These are phyloP conservation scores for Blastomyces gilchristii DNA, from an alignment of 2,329 filamentous ascomycete species.

Conservation along the genomic window DNA sequence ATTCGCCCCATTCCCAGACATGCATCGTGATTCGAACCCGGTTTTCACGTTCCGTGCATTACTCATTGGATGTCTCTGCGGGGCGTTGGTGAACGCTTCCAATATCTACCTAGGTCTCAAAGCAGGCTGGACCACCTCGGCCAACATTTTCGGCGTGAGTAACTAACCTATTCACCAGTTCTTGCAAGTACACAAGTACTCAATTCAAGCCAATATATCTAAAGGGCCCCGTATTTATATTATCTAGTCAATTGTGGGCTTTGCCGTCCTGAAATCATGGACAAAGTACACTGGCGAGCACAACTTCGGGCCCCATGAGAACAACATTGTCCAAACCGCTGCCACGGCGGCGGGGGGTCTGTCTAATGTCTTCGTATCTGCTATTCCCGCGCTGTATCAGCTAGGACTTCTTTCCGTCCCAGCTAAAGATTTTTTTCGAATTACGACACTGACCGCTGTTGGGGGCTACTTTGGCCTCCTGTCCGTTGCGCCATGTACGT, in stretches of 20 bases:
- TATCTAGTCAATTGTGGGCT: slow-evolving; percentile 32
- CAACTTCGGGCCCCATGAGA: slow-evolving; percentile 38
- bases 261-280: slow-evolving; percentile 35
- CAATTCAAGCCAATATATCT: not conserved
- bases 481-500: slow-evolving; percentile 45
- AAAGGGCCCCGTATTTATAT: not conserved
- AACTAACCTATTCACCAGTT: not conserved
- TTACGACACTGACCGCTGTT: slow-evolving; percentile 13
- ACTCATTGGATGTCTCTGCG: slow-evolving; percentile 45
- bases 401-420: slow-evolving; percentile 26
- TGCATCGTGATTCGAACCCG: not conserved
- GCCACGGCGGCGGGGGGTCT: slow-evolving; percentile 38
- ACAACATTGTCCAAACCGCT: slow-evolving; percentile 40
- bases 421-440: slow-evolving; percentile 12
- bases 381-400: slow-evolving; percentile 38
- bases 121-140: slow-evolving; percentile 29
- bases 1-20: slow-evolving; percentile 7
- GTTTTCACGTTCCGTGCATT: slow-evolving; percentile 46
- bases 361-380: slow-evolving; percentile 36
- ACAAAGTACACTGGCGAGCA: slow-evolving; percentile 27
- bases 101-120: slow-evolving; percentile 52
- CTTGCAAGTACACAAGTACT: not conserved
- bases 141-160: slow-evolving; percentile 14
- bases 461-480: slow-evolving; percentile 47
- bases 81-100: slow-evolving; percentile 51